A percentile compares a stretch with the other conserved stretches of the same genome.
These are phyloP conservation scores for Auriscalpium orientale DNA, from an alignment of 768 basidiomycete genomes.

Conservation along the genomic window DNA sequence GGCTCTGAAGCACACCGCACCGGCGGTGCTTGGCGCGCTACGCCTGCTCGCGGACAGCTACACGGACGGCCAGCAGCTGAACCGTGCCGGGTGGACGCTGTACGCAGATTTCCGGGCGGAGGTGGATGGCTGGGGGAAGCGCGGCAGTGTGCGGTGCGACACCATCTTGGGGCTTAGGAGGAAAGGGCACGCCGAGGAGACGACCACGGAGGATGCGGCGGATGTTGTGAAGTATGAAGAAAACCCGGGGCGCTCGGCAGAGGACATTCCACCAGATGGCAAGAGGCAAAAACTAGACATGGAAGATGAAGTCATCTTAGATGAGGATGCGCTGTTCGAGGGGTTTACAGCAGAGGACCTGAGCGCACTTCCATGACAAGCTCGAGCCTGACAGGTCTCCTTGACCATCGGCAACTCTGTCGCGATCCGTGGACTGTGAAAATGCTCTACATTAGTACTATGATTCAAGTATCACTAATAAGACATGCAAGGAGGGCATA, in stretches of 20 bases:
- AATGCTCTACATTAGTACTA: constrained; percentile 13
- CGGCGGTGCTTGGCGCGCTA: constrained; percentile 71
- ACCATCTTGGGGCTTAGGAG: constrained; percentile 55
- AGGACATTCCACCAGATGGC: neutral
- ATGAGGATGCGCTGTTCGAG: constrained; percentile 40
- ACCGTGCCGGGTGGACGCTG: constrained; percentile 61
- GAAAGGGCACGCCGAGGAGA: neutral
- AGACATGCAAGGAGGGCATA: neutral
- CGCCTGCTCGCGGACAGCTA: constrained; percentile 60
- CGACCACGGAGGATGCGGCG: neutral
- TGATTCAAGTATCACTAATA: constrained; percentile 8
- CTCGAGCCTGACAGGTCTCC: neutral
- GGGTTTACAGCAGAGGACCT: constrained; percentile 31
- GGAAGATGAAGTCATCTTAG: constrained; percentile 24
- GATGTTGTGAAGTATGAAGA: neutral
- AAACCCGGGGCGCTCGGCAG: neutral
- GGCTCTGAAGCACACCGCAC: constrained; percentile 72
- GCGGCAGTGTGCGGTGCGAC: constrained; percentile 63
- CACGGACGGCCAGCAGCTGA: constrained; percentile 44
- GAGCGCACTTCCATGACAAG: constrained; percentile 4
- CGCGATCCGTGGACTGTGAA: neutral
- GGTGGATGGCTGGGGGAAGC: constrained; percentile 78
- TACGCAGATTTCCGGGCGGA: constrained; percentile 86
- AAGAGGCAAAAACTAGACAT: neutral
- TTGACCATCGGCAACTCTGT: neutral